Evolutionary conservation across 768 basidiomycete genomes (phyloP).

Genomic region (Candolleomyces eurysporus): DNA sequence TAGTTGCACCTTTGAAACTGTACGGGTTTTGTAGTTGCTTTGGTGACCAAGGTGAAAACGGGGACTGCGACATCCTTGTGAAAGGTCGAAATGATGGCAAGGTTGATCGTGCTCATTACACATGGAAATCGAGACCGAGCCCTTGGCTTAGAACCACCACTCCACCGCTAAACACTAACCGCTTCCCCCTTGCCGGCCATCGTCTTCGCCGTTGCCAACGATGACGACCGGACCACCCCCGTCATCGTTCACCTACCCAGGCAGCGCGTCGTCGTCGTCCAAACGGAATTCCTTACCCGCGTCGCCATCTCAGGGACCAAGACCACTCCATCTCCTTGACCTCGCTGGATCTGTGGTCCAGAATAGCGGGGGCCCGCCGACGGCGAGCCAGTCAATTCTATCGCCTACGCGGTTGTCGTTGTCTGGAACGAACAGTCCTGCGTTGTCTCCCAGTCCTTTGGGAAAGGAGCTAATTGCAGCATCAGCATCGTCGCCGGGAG

Average conservation of each 20-base stretch:
- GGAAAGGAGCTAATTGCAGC: too few relatives aligned
- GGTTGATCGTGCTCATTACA: neutral
- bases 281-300: conserved; percentile 1
- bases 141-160: neutral
- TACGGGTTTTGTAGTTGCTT: too few relatives aligned
- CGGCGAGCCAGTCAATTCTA: neutral
- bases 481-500: conserved; percentile 8
- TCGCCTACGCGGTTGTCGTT: conserved; percentile 14
- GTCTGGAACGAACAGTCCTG: conserved; percentile 6
- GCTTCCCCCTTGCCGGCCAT: neutral
- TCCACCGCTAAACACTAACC: neutral
- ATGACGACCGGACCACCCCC: conserved; percentile 11
- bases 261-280: neutral
- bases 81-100: too few relatives aligned
- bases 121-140: neutral
- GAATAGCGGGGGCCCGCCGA: conserved; percentile 12
- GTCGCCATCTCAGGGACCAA: conserved; percentile 27
- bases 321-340: conserved; percentile 48
- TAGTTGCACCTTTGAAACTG: too few relatives aligned
- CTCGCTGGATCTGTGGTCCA: conserved; percentile 12
- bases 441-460: conserved; percentile 13
- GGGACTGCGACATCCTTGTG: too few relatives aligned
- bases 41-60: too few relatives aligned
- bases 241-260: conserved; percentile 4
- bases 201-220: neutral